A percentile compares a stretch with the other conserved stretches of the same genome.
Conservation (phyloP, 208 protist species). For the Phytomonas francai region DNA sequence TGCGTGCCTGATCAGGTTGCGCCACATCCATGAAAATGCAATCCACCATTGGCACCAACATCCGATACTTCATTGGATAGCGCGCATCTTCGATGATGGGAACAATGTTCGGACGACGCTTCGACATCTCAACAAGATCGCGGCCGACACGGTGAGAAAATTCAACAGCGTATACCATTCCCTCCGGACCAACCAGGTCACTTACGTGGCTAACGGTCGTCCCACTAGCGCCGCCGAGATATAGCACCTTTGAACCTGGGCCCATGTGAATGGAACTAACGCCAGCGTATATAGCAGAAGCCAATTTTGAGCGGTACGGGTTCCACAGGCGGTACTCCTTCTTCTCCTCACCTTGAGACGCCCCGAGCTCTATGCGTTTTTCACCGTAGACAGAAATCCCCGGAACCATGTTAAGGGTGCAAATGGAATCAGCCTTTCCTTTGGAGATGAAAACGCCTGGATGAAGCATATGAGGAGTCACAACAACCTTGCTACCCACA, state of each 20-base stretch:
- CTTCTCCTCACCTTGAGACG: constrained; percentile 90
- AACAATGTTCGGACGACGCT: constrained; percentile 99
- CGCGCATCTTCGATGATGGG: constrained; percentile 99
- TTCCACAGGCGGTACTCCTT: constrained; percentile 99
- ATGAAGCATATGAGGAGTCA: constrained; percentile 96
- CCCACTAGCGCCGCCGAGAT: constrained; percentile 99
- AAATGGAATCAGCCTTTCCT: constrained; percentile 97
- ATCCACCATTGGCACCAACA: constrained; percentile 99
- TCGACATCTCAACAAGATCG: constrained; percentile 99
- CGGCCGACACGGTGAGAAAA: constrained; percentile 99
- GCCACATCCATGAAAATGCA: constrained; percentile 99
- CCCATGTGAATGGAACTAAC: constrained; percentile 98
- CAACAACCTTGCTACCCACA: constrained; percentile 94
- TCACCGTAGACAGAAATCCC: constrained; percentile 99
- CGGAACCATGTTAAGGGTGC: constrained; percentile 97
- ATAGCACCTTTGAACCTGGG: constrained; percentile 99
- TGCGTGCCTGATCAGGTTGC: constrained; percentile 99
- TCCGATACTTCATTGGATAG: constrained; percentile 99
- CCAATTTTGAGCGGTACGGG: constrained; percentile 99
- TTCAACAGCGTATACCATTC: constrained; percentile 99
- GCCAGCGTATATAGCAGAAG: constrained; percentile 97
- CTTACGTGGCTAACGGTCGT: constrained; percentile 99
- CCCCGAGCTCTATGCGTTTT: constrained; percentile 96
- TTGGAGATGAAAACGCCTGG: constrained; percentile 98
- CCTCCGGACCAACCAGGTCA: constrained; percentile 99